phyloP scores from a whole-genome alignment of 768 basidiomycete genomes.

The Boletus rubropictus region DNA sequence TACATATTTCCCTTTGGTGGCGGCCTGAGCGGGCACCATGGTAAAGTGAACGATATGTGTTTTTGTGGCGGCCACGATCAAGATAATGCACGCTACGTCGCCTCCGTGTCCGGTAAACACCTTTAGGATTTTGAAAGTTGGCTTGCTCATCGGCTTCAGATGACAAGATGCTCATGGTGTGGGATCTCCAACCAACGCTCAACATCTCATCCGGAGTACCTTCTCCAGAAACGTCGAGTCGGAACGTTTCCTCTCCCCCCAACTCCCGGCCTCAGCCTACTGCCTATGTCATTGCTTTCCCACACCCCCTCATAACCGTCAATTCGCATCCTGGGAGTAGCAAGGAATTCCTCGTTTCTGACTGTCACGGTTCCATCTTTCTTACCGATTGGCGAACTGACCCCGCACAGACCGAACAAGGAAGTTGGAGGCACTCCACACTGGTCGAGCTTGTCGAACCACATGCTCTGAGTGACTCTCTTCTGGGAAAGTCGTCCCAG shows the following conservation, averaged over 20 bases:
- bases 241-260: conserved; percentile 27
- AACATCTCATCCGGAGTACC: conserved; percentile 38
- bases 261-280: conserved; percentile 59
- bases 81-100: conserved; percentile 68
- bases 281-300: conserved; percentile 68
- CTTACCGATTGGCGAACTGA: conserved; percentile 81
- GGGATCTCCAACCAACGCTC: conserved; percentile 67
- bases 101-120: conserved; percentile 66
- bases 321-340: conserved; percentile 64
- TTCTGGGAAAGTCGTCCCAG: conserved; percentile 39
- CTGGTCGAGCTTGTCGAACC: conserved; percentile 73
- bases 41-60: conserved; percentile 68
- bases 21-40: conserved; percentile 77
- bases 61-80: conserved; percentile 73
- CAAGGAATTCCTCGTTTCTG: conserved; percentile 77
- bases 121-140: neutral
- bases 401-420: conserved; percentile 46
- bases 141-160: conserved; percentile 36
- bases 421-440: conserved; percentile 55
- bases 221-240: conserved; percentile 29
- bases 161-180: conserved; percentile 80
- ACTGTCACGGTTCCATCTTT: conserved; percentile 67
- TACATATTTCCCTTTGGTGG: conserved; percentile 68
- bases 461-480: conserved; percentile 48
- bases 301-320: conserved; percentile 65